These are phyloP conservation scores for Candida mattraensis DNA, from an alignment of 805 yeast species.

Conservation along the genomic window DNA sequence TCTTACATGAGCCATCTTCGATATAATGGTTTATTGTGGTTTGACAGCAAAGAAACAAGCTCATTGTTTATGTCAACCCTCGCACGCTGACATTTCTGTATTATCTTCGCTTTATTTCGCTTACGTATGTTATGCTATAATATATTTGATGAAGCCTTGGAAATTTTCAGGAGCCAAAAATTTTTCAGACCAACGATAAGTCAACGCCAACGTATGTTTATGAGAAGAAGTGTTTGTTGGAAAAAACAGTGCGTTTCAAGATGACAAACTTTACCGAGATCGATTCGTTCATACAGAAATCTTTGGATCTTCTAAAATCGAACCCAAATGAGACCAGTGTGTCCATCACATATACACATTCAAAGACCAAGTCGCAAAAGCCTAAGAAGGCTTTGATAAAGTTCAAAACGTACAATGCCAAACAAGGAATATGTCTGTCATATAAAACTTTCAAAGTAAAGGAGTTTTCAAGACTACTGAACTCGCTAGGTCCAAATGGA, in stretches of 20 bases:
- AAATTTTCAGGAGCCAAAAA: background rate
- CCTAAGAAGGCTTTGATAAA: slow-evolving; percentile 34
- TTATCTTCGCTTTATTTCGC: too few species aligned
- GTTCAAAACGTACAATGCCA: slow-evolving; percentile 67
- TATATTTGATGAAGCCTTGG: too few species aligned
- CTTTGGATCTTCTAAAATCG: slow-evolving; percentile 30
- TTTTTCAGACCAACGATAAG: slow-evolving; percentile 1
- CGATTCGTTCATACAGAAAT: slow-evolving; percentile 32
- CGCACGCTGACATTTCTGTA: too few species aligned
- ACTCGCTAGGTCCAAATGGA: slow-evolving; percentile 70
- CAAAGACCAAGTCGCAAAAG: slow-evolving; percentile 19
- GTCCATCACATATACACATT: slow-evolving; percentile 35
- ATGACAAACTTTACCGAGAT: slow-evolving; percentile 28
- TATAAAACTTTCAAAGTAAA: slow-evolving; percentile 61
- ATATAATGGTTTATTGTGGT: too few species aligned
- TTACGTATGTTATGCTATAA: too few species aligned
- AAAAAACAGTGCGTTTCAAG: too few species aligned
- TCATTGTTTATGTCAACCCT: too few species aligned
- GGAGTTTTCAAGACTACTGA: slow-evolving; percentile 70
- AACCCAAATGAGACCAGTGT: slow-evolving; percentile 31
- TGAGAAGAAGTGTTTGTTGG: too few species aligned
- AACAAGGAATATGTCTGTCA: slow-evolving; percentile 58
- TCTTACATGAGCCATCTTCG: too few species aligned
- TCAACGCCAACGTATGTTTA: too few species aligned
- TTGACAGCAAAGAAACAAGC: too few species aligned